These are phyloP conservation scores for Cytospora leucostoma DNA, from an alignment of 2,329 filamentous ascomycete species.

Conservation along the genomic window DNA sequence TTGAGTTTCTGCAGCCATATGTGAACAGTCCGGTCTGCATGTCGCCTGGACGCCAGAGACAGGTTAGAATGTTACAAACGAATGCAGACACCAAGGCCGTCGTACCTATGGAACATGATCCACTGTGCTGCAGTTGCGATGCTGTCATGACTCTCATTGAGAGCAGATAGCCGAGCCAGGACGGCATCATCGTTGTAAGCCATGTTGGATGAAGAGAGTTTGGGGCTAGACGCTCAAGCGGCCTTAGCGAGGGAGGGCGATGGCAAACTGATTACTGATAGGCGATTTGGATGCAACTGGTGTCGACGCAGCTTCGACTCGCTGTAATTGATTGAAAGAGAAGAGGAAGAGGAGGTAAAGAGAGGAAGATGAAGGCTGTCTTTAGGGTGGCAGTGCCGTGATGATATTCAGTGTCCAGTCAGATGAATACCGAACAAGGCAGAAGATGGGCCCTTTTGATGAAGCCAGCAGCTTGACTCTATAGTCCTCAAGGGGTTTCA, in stretches of 20 bases:
- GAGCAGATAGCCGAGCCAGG: constrained; percentile 86
- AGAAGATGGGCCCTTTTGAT: constrained; percentile 12
- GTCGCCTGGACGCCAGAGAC: constrained; percentile 60
- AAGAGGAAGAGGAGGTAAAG: background rate
- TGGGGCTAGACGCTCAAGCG: constrained; percentile 3
- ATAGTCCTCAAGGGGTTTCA: constrained; percentile 11
- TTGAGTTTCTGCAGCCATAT: constrained; percentile 90
- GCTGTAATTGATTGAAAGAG: background rate
- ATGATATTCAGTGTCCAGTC: background rate
- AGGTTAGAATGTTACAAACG: constrained; percentile 14
- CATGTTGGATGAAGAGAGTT: constrained; percentile 56
- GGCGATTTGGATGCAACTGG: background rate
- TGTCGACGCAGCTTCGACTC: background rate
- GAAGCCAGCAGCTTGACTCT: constrained; percentile 14
- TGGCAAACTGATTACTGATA: constrained; percentile 7
- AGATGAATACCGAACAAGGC: constrained; percentile 6
- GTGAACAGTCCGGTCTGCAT: constrained; percentile 88
- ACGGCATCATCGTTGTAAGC: constrained; percentile 96
- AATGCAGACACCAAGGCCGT: constrained; percentile 21
- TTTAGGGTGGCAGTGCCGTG: background rate
- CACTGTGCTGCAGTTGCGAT: constrained; percentile 96
- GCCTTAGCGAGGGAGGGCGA: background rate
- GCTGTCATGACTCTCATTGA: constrained; percentile 97
- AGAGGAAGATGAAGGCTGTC: background rate
- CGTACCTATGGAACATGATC: constrained; percentile 98